Evolutionary conservation across 345 rosid genomes (phyloP).

Genomic region (thale cress (Arabidopsis thaliana)): TAIR10.1 NC_003074.8:23154501-23155000

Average conservation of each 20-base stretch:
- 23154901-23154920: not conserved
- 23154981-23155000: not conserved
- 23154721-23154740: constrained; percentile 2
- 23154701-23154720: constrained; percentile 1
- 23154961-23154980: too few species aligned
- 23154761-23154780: constrained; percentile 45
- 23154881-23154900: constrained; percentile 35
- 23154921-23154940: constrained; percentile 48
- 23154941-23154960: not conserved
- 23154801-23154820: constrained; percentile 44
- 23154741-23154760: constrained; percentile 12
- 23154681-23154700: not conserved
- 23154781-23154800: constrained; percentile 36
- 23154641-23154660: not conserved
- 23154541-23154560: not conserved
- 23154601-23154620: not conserved
- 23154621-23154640: constrained; percentile 14
- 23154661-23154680: not conserved
- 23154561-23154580: constrained; percentile 13
- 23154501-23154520: constrained; percentile 2
- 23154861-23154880: constrained; percentile 42
- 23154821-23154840: constrained; percentile 34
- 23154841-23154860: constrained; percentile 39
- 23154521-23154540: constrained; percentile 12
- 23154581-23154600: not conserved